Evolutionary conservation across 202 grass and related monocot genomes (phyloP), one percentile per base, ranked within the genome.

Genomic region (Carex arenaria): DNA sequence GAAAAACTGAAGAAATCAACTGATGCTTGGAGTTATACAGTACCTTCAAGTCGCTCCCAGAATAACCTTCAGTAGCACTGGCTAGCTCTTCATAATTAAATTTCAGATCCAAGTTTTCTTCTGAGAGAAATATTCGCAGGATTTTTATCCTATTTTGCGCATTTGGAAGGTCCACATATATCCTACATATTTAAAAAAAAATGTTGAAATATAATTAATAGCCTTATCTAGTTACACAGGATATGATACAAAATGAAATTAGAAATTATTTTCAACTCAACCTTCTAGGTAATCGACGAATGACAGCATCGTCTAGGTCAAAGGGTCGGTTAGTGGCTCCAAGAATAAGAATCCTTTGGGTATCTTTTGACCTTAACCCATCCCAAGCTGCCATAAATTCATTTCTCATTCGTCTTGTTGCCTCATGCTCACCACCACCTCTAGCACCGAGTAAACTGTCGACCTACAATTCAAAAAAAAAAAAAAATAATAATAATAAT

Each of bases 311-410:
- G 79, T 99, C 96, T 45, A 99, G 87, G 79, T 99, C 96, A 86
- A 94, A 99, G 80, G 96, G 96, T 54, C 96, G 89, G 88, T 96
- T 99, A 59, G 96, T 99, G 3, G 92, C 92, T 63, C 79, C 95
- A 89, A 98, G 92, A 89, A 99, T 91, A 82, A 99, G 91, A 60
- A 99, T 99, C 36, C 88, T 86, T 75, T 95, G 91, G 86, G 80
- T 94, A 36, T 99, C 96, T 85, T 99, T 99, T n/a, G 96, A 90
- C 72, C 93, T 87, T 77, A 99, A 86, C 42, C 96, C 93, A 88
- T 99, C 93, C 93, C 93, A 99, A 85, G 96, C 93, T 66, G 96
- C 93, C 96, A 99, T 99, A 87, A 99, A 99, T 87, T 96, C 96
- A 51, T 95, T 99, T 22, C 91, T 85, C 91, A 99, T 90, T 85